These are phyloP conservation scores for Sphagnum contortum DNA, from an alignment of 225 moss, liverwort and hornwort species.

Conservation along the genomic window DNA sequence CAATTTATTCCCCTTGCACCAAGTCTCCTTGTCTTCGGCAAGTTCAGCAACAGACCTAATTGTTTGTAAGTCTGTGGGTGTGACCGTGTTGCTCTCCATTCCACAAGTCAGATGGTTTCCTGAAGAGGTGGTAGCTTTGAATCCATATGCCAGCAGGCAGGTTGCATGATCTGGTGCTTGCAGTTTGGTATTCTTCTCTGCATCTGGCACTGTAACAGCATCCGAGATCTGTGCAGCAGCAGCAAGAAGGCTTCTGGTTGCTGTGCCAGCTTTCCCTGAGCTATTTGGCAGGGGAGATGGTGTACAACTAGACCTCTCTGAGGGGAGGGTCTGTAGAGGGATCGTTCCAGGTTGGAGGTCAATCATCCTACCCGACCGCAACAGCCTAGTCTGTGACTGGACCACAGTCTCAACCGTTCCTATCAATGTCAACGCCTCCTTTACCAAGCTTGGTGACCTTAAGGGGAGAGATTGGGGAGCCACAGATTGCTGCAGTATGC, in stretches of 20 bases:
- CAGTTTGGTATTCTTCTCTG: slow-evolving; percentile 5
- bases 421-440: neutral
- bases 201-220: slow-evolving; percentile 17
- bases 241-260: slow-evolving; percentile 1
- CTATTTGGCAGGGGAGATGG: neutral
- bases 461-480: slow-evolving; percentile 7
- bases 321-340: slow-evolving; percentile 2
- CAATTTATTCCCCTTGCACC: neutral
- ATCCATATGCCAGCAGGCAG: slow-evolving; percentile 12
- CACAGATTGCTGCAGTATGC: slow-evolving; percentile 2
- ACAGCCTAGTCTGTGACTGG: slow-evolving; percentile 9
- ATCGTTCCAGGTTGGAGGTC: slow-evolving; percentile 7
- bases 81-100: slow-evolving; percentile 18
- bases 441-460: too few species aligned
- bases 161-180: slow-evolving; percentile 9
- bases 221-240: slow-evolving; percentile 4
- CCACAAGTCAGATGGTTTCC: slow-evolving; percentile 15
- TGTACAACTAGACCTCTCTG: neutral
- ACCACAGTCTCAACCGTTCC: slow-evolving; percentile 9
- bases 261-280: neutral
- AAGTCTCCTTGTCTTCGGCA: slow-evolving; percentile 2
- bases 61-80: slow-evolving; percentile 13
- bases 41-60: neutral
- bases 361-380: slow-evolving; percentile 19
- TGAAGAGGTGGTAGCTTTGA: slow-evolving; percentile 18